Evolutionary conservation across 768 basidiomycete genomes (phyloP), one percentile per base, ranked within the genome.

Genomic region (Cytidiella melzeri): DNA sequence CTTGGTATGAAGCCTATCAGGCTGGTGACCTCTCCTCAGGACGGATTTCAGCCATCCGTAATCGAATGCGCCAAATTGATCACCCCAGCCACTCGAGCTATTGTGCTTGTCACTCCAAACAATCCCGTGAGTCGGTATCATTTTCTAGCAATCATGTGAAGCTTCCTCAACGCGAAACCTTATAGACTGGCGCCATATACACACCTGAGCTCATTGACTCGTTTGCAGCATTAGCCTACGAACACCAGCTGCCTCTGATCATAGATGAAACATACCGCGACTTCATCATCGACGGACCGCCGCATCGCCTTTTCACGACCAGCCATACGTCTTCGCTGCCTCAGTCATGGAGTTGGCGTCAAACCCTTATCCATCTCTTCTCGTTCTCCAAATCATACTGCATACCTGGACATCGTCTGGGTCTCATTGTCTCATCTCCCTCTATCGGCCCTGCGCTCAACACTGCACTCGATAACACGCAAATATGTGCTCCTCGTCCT

Each of bases 201-300:
- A 64, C 83, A 0, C 73, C 78, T 0, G 57, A 64, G 0, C 71
- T 87, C 4, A 64, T 92, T 21, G 62, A 69, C 0, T 66, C 75
- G 4, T 92, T 91, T 55, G 75, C 76, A 2, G 55, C 67, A 0
- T 74, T 92, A 2, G 85, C 88, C 0, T 66, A 59, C 19, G 67
- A 73, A 44, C 63, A 72, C 23, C 69, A 72, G 1, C 57, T 91
- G 15, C 83, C 87, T 0, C 73, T 92, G 20, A 73, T 92, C 30
- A 43, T 94, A n/a, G 91, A 94, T 64, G 89, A 92, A 66, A 92
- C 91, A 1, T 94, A 94, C 64, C 76, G 89, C 11, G 89, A 92
- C 61, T 91, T 92, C 58, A 67, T 83, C 38, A 58, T 66, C 4
- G 58, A 65, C 4, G 57, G 56, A 18, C 65, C 69, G n/a, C 80